A percentile compares a stretch with the other conserved stretches of the same genome.
phyloP scores from a whole-genome alignment of 805 yeast genomes.

The Ascoidea rubescens region DNA sequence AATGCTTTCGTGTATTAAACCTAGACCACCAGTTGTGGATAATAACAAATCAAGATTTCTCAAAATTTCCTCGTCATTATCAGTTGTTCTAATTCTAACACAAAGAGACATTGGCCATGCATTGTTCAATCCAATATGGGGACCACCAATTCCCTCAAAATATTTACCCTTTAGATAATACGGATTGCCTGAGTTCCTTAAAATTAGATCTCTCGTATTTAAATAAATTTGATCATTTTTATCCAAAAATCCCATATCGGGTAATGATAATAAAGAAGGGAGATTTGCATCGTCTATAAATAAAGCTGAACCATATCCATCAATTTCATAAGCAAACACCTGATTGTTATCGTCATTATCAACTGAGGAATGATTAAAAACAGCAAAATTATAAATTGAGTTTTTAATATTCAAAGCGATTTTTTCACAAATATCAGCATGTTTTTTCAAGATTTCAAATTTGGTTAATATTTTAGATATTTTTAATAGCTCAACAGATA shows the following conservation, averaged over 20 bases:
- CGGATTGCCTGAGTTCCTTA: conserved; percentile 62
- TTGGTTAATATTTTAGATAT: conserved; percentile 13
- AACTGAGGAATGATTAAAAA: conserved; percentile 40
- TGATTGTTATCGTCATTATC: conserved; percentile 33
- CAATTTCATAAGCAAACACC: conserved; percentile 81
- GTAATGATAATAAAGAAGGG: conserved; percentile 70
- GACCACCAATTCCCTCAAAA: conserved; percentile 81
- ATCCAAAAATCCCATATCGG: conserved; percentile 57
- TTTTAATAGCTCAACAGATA: conserved; percentile 46
- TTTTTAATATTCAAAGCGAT: conserved; percentile 5
- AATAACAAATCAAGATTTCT: conserved; percentile 34
- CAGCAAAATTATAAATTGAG: conserved; percentile 42
- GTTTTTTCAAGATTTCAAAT: conserved; percentile 12
- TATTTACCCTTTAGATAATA: conserved; percentile 49
- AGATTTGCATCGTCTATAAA: conserved; percentile 88
- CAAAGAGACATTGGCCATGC: conserved; percentile 92
- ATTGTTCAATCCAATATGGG: conserved; percentile 66
- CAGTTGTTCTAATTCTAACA: conserved; percentile 59
- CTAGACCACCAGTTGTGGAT: conserved; percentile 56
- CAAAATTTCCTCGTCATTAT: conserved; percentile 55
- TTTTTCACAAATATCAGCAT: conserved; percentile 3
- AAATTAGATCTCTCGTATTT: conserved; percentile 67
- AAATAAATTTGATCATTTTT: conserved; percentile 46
- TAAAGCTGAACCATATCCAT: conserved; percentile 63
- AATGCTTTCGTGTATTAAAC: conserved; percentile 75